Conservation (phyloP, 805 yeast genomes). For the Myxozyma kluyveri region DNA sequence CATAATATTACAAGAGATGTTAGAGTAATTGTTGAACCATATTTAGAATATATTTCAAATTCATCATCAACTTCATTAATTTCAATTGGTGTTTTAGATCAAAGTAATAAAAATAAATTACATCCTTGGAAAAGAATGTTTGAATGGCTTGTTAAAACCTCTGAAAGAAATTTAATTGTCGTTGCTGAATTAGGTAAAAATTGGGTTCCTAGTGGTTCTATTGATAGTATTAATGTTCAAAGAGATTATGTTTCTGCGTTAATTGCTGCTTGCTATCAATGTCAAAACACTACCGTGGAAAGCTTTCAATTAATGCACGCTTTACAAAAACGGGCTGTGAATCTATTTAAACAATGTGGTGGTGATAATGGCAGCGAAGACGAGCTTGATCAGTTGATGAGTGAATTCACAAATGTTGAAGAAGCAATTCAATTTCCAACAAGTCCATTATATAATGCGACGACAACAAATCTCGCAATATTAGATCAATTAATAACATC, state of each 20-base stretch:
- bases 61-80: conserved; percentile 5
- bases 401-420: conserved; percentile 2
- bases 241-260: conserved; percentile 27
- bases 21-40: conserved; percentile 35
- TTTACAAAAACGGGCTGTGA: conserved; percentile 22
- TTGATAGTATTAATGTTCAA: conserved; percentile 21
- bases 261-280: conserved; percentile 21
- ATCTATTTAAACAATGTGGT: not conserved
- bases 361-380: not conserved
- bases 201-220: conserved; percentile 20
- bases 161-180: conserved; percentile 4
- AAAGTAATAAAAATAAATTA: conserved; percentile 17
- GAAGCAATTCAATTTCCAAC: conserved; percentile 14
- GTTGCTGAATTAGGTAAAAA: conserved; percentile 9
- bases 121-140: conserved; percentile 23
- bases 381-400: conserved; percentile 3
- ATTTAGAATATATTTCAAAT: conserved; percentile 27
- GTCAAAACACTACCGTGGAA: conserved; percentile 8
- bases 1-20: conserved; percentile 30
- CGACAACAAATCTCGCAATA: conserved; percentile 5
- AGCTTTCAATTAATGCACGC: conserved; percentile 21
- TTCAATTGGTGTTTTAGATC: conserved; percentile 13
- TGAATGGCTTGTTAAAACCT: conserved; percentile 14
- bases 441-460: conserved; percentile 17
- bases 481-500: conserved; percentile 24